A percentile compares a stretch with the other conserved stretches of the same genome.
Conservation (phyloP, 2,329 filamentous ascomycete genomes). For the Botrytis paeoniae region DNA sequence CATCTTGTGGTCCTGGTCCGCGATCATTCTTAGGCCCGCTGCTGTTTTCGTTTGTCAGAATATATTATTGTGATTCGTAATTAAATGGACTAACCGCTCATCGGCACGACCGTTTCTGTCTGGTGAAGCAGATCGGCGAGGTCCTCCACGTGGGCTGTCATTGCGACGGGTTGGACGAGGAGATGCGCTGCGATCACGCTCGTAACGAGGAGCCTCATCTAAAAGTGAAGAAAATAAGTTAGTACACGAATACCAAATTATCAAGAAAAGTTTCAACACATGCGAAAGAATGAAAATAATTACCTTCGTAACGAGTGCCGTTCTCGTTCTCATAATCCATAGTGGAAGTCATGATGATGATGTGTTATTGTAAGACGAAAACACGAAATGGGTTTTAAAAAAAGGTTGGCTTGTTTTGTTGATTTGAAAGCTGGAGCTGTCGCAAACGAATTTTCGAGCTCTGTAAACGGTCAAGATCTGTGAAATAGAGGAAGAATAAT, state of each 20-base stretch:
- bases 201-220: slow-evolving; percentile 65
- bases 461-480: slow-evolving; percentile 19
- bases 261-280: background rate
- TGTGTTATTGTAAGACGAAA: slow-evolving; percentile 22
- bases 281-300: slow-evolving; percentile 27
- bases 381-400: background rate
- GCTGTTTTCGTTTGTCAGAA: slow-evolving; percentile 14
- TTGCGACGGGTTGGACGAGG: slow-evolving; percentile 57
- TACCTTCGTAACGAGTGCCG: slow-evolving; percentile 64
- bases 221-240: slow-evolving; percentile 27
- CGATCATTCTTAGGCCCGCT: slow-evolving; percentile 53
- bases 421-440: slow-evolving; percentile 11
- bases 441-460: slow-evolving; percentile 20
- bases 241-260: background rate
- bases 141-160: slow-evolving; percentile 52
- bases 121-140: slow-evolving; percentile 63
- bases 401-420: background rate
- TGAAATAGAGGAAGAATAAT: background rate
- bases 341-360: slow-evolving; percentile 45
- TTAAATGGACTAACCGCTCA: slow-evolving; percentile 42
- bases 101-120: slow-evolving; percentile 48
- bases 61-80: slow-evolving; percentile 13
- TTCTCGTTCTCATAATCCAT: slow-evolving; percentile 71
- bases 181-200: slow-evolving; percentile 65
- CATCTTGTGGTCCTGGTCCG: slow-evolving; percentile 55